Evolutionary conservation across 1,139 yeast genomes (phyloP), one percentile per base, ranked within the genome.

Genomic region (Blastobotrys ciferrii): DNA sequence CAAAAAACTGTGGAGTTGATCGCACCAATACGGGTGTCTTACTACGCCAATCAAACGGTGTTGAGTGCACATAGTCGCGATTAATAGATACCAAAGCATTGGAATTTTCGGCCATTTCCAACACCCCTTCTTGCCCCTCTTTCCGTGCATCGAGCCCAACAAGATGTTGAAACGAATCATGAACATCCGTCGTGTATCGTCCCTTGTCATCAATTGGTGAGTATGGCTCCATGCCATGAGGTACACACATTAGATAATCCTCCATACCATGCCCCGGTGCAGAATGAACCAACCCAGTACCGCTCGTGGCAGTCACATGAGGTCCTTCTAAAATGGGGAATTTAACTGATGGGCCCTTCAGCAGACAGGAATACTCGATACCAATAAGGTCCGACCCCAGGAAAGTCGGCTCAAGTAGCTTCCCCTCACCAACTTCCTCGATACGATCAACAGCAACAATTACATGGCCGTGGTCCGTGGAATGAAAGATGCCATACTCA

Each of bases 261-360:
- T 94, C 98, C 60, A 84, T 81, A 58, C 99, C 99, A 65, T 92
- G 98, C 0, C 97, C 98, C 1, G 98, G 98, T 0, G 98, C 98
- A 14, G 89, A 87, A 62, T 92, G 99, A 1, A 92, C 99, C 13
- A 94, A 70, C 1, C 98, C 99, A 0, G 98, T 88, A 67, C 99
- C 99, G 0, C 95, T 82, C 1, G 77, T 60, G 46, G 79, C 78
- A 1, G 89, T 81, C 11, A 94, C 98, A 67, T 91, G 96, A 45
- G 77, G 80, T 2, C 95, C 98, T 51, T 81, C 82, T 1, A 91
- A 58, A 3, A 94, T 71, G 0, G 95, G 95, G 53, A 74, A 77
- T 1, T 53, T 50, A 1, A 59, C 56, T 1, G 61, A 54, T 3
- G 69, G 69, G 2, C 53, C 55, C n/a, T 75, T 60, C 2, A 86